These are phyloP conservation scores for Cinnamomum micranthum DNA, from an alignment of 164 flowering plant species.

Conservation along the genomic window DNA sequence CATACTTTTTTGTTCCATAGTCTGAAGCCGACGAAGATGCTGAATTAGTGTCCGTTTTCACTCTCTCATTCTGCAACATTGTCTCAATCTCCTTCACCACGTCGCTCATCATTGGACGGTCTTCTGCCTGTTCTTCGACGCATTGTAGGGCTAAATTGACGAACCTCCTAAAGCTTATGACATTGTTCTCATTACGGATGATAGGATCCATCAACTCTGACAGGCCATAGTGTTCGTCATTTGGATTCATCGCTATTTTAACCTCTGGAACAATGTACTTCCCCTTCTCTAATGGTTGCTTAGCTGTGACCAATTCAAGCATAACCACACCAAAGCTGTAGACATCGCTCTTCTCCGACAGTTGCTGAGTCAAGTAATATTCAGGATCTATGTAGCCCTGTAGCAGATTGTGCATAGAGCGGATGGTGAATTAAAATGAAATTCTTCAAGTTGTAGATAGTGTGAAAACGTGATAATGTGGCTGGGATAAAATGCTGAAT, in stretches of 20 bases:
- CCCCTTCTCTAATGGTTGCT: slow-evolving; percentile 47
- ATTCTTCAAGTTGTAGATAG: not conserved
- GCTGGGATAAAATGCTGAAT: no score
- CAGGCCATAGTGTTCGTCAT: slow-evolving; percentile 31
- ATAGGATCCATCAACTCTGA: slow-evolving; percentile 40
- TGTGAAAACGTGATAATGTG: not conserved
- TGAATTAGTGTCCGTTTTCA: slow-evolving; percentile 40
- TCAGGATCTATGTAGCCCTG: slow-evolving; percentile 82
- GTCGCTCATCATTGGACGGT: slow-evolving; percentile 57
- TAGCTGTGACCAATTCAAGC: slow-evolving; percentile 52
- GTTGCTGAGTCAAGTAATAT: slow-evolving; percentile 61
- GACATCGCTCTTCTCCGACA: slow-evolving; percentile 67
- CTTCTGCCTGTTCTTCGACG: slow-evolving; percentile 37
- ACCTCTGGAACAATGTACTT: slow-evolving; percentile 49
- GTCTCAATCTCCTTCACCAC: slow-evolving; percentile 63
- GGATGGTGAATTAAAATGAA: not conserved
- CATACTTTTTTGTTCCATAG: slow-evolving; percentile 24
- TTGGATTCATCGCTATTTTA: slow-evolving; percentile 27
- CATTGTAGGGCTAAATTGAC: slow-evolving; percentile 53
- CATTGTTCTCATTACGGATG: slow-evolving; percentile 22
- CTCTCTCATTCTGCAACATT: slow-evolving; percentile 40
- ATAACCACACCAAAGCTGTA: slow-evolving; percentile 63
- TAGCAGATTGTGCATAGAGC: not conserved
- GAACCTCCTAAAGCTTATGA: slow-evolving; percentile 35
- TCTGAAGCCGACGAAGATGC: slow-evolving; percentile 36